Conservation (phyloP, 495 filamentous ascomycete genomes). For the Geopyxis carbonaria region DNA sequence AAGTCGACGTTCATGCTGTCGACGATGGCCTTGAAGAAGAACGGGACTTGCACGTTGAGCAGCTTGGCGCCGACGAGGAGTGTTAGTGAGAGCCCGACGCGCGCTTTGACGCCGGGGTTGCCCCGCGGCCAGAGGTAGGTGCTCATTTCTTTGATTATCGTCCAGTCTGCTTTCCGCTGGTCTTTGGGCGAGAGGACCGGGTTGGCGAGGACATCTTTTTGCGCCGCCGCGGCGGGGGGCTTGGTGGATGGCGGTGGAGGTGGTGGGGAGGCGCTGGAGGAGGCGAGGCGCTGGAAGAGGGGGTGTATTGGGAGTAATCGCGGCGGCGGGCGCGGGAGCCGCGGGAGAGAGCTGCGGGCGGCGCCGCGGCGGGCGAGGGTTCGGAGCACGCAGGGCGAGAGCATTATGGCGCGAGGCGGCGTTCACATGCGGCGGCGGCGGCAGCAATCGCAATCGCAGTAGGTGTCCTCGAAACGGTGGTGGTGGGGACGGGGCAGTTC, state of each 20-base stretch:
- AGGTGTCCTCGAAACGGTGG: no score
- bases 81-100: slow-evolving; percentile 64
- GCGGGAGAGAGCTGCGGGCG: not conserved
- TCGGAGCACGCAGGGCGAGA: slow-evolving; percentile 16
- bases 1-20: slow-evolving; percentile 96
- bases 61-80: slow-evolving; percentile 75
- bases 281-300: no score
- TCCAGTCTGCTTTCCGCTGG: slow-evolving; percentile 93
- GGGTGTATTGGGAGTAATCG: not conserved
- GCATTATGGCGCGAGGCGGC: slow-evolving; percentile 6
- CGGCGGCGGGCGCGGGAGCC: not conserved
- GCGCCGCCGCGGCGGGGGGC: not conserved
- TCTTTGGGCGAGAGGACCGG: slow-evolving; percentile 42
- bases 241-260: not conserved
- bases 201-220: slow-evolving; percentile 12
- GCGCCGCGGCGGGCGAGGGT: slow-evolving; percentile 10
- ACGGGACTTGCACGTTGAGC: slow-evolving; percentile 91
- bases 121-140: slow-evolving; percentile 95
- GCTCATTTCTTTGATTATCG: slow-evolving; percentile 94
- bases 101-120: slow-evolving; percentile 60
- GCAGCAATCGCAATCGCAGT: no score
- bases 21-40: slow-evolving; percentile 96
- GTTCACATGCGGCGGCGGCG: no score
- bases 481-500: no score
- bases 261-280: not conserved